Evolutionary conservation across 345 rosid species (phyloP), one percentile per base, ranked within the genome.

Genomic region (Lepidium sativum): DNA sequence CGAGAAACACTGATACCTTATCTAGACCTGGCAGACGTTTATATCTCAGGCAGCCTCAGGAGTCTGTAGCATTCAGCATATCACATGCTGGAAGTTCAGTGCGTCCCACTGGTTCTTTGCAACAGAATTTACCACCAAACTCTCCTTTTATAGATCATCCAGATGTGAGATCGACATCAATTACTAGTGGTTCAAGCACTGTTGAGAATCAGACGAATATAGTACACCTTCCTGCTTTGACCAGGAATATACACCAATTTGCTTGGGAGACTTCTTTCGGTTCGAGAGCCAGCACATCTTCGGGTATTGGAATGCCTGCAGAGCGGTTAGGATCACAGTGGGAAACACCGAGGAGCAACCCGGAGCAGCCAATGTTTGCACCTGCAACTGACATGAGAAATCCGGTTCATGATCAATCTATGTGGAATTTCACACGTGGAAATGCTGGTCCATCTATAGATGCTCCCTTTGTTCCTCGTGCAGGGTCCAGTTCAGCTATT

Each of bases 381-480:
- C 74, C 82, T 37, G 66, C 81, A 39, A 65, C 71, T 54, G 90
- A 85, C 34, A 67, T 72, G 47, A 81, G 92, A 81, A 79, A 72
- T 69, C 57, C 43, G 33, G 82, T 59, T 55, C 95, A 78, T 70
- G 89, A 92, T 77, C 85, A 85, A 51, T 45, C 84, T 34, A 71
- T 72, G 61, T 82, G 95, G 96, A 78, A 77, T 77, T 73, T 85
- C 69, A 72, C 82, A 11, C 77, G 81, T 61, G 88, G 86, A 55
- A 72, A 63, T 48, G 54, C 63, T 44, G 79, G 73, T 58, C 23
- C 80, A 38, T 72, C 83, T 14, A 68, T 75, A 38, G 80, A 77
- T 34, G 32, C 68, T 74, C 75, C 83, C 20, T 82, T 92, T 56
- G 71, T 77, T 29, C 51, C 61, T 55, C 79, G 77, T 71, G 68